Evolutionary conservation across 2,329 filamentous ascomycete genomes (phyloP).

Genomic region (Tolypocladium sp.): DNA sequence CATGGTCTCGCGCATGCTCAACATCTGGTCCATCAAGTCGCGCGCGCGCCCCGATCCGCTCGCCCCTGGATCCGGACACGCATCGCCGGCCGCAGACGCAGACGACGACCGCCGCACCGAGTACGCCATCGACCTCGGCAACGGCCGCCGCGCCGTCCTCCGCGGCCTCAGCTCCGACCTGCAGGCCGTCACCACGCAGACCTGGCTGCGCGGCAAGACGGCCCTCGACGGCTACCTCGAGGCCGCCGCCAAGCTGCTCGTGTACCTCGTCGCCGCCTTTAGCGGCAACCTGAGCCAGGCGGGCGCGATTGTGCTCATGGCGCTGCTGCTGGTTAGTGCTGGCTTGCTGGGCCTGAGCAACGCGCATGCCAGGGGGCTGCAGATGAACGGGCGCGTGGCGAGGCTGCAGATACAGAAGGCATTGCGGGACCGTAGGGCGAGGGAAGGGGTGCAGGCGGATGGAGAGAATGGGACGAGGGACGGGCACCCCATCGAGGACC

Average conservation of each 20-base stretch:
- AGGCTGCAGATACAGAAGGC: slow-evolving; percentile 10
- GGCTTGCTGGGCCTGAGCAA: slow-evolving; percentile 47
- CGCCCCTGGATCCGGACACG: neutral
- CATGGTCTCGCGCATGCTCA: slow-evolving; percentile 44
- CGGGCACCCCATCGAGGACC: neutral
- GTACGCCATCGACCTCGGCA: slow-evolving; percentile 42
- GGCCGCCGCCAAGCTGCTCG: slow-evolving; percentile 44
- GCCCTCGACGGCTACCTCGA: slow-evolving; percentile 41
- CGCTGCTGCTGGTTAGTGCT: slow-evolving; percentile 41
- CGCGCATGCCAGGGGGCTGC: slow-evolving; percentile 33
- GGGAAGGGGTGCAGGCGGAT: neutral
- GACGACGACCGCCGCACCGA: slow-evolving; percentile 21
- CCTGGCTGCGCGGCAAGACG: slow-evolving; percentile 46
- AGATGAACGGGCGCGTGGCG: slow-evolving; percentile 41
- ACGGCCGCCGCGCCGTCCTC: slow-evolving; percentile 41
- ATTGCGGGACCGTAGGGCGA: neutral
- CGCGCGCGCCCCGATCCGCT: slow-evolving; percentile 20
- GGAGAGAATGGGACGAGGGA: neutral
- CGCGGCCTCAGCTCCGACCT: slow-evolving; percentile 46
- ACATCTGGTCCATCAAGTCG: slow-evolving; percentile 46
- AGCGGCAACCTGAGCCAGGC: slow-evolving; percentile 45
- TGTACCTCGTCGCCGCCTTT: slow-evolving; percentile 47
- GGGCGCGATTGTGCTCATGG: slow-evolving; percentile 41
- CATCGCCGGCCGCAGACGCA: neutral
- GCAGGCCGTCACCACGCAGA: slow-evolving; percentile 47